Conservation (phyloP, 257 asterid genomes). For the Nicotiana otophora region DNA sequence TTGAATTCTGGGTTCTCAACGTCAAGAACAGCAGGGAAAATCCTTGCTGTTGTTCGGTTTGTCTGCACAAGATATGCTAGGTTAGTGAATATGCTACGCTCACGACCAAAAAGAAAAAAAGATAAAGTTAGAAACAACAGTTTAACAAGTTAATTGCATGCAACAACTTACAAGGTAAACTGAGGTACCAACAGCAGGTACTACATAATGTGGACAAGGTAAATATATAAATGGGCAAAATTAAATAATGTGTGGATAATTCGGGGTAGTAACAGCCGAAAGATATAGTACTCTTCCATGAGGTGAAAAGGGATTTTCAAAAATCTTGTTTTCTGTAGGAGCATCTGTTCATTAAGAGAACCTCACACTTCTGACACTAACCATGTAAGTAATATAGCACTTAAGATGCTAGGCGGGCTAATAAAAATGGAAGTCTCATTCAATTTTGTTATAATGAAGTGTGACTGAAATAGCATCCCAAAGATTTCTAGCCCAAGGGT, state of each 20-base stretch:
- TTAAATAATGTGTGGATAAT: neutral
- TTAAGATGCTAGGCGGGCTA: neutral
- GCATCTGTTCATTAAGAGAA: neutral
- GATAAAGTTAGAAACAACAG: neutral
- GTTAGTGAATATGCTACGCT: neutral
- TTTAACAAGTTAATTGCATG: neutral
- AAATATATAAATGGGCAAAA: neutral
- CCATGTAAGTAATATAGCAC: neutral
- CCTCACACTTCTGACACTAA: neutral
- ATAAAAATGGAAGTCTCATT: neutral
- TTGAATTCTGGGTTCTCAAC: constrained; percentile 96
- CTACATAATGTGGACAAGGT: neutral
- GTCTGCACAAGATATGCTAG: constrained; percentile 40
- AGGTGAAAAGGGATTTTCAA: neutral
- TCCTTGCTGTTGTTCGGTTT: constrained; percentile 86
- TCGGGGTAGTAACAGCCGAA: neutral
- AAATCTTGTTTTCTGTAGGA: neutral
- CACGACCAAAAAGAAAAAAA: too few species aligned
- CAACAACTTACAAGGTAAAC: neutral
- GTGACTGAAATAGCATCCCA: neutral
- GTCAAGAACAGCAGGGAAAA: constrained; percentile 90
- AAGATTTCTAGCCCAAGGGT: neutral
- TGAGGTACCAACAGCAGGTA: neutral
- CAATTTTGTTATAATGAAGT: neutral
- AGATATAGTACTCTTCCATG: neutral